Base-by-base conservation (phyloP, 108 stramenopile species). In the Conticribra weissflogii region DNA sequence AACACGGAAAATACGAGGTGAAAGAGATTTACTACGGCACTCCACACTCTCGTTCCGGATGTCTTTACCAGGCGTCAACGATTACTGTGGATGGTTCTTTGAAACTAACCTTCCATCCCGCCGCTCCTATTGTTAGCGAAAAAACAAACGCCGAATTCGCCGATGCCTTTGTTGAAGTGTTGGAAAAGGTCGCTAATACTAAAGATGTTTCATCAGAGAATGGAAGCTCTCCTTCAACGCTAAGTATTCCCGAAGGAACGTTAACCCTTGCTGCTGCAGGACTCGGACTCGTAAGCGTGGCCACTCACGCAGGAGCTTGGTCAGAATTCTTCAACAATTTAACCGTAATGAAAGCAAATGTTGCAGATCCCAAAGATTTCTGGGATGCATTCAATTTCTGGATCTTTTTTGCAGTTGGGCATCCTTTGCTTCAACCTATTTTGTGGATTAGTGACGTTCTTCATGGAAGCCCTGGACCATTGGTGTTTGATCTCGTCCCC, bases 361-460 rank as follows among this genome's bases (percentile, higher is more conserved):
- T 82, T 54, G 54, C 66, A 22, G 86, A 91, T 58, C 91, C 89
- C 0, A 72, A 64, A 30, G 95, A 93, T 34, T 89, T 90, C 62
- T 83, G 79, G 81, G 83, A 87, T 33, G 89, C 95, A 24, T 68
- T 94, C 41, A 90, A 91, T 72, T 96, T 96, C 66, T 96, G 95
- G 95, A 76, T 96, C n/a, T 96, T 96, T 73, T 96, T 96, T 72
- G 95, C 95, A 2, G 91, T 92, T 19, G 92, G 82, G 2, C 94
- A 96, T 71, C 92, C 94, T 4, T 79, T 96, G 25, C 65, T 96
- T 16, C 94, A 93, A 72, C 94, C 94, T 12, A 88, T 96, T 52
- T 63, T 96, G 5, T 91, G 88, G 87, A 88, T 96, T 31, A 89
- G 87, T 66, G 94, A 96, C 55, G 90, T 96, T 3, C 82, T 96